Evolutionary conservation across 768 basidiomycete species (phyloP).

Genomic region (Rhizopogon vinicolor): DNA sequence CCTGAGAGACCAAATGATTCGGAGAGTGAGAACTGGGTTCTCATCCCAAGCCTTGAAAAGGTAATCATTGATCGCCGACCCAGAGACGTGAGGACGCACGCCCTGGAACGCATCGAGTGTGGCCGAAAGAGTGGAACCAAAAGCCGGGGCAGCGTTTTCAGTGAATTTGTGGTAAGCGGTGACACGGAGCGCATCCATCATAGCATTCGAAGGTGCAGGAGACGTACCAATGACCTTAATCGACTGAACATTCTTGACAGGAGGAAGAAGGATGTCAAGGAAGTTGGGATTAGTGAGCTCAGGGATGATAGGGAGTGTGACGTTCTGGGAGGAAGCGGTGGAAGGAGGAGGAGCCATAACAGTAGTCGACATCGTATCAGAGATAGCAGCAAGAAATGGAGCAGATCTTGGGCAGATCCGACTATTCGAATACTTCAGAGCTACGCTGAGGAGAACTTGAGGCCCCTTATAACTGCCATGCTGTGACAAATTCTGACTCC

Average conservation of each 20-base stretch:
- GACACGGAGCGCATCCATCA: conserved; percentile 51
- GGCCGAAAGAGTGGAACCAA: conserved; percentile 43
- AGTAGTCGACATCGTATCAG: conserved; percentile 1
- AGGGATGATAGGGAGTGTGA: conserved; percentile 51
- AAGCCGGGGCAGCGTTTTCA: conserved; percentile 46
- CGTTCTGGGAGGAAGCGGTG: conserved; percentile 33
- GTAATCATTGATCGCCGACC: conserved; percentile 23
- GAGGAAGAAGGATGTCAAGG: conserved; percentile 53
- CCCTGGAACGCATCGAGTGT: conserved; percentile 56
- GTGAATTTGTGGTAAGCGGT: conserved; percentile 43
- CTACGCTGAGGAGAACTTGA: no score
- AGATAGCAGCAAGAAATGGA: not conserved
- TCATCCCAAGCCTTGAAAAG: conserved; percentile 54
- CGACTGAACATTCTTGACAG: not conserved
- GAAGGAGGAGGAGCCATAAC: conserved; percentile 4
- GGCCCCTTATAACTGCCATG: no score
- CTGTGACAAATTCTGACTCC: no score
- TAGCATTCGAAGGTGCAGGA: conserved; percentile 31
- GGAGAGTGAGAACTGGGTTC: conserved; percentile 53
- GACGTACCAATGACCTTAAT: not conserved
- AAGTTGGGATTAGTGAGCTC: conserved; percentile 56
- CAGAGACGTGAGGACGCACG: conserved; percentile 24
- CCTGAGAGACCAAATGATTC: conserved; percentile 62
- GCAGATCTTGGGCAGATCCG: not conserved
- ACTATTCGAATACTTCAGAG: no score